Evolutionary conservation across 1,139 yeast species (phyloP).

Genomic region (Protomyces pachydermus): DNA sequence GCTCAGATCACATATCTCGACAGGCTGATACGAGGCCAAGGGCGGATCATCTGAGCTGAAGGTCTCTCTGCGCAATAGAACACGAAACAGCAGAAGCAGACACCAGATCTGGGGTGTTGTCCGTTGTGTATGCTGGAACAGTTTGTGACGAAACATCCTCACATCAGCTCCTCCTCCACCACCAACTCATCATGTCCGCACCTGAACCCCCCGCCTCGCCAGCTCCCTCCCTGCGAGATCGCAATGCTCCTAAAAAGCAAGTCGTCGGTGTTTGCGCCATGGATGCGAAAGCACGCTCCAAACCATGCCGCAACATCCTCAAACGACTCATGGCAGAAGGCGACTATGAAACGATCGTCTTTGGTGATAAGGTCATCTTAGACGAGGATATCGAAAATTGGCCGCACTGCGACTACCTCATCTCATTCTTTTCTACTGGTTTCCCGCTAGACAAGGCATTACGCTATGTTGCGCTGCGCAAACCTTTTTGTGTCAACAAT

Average conservation of each 20-base stretch:
- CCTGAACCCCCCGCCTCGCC: neutral
- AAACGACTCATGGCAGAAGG: constrained; percentile 66
- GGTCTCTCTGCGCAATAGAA: no score
- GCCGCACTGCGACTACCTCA: constrained; percentile 96
- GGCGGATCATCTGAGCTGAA: no score
- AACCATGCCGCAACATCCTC: constrained; percentile 89
- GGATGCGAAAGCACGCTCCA: constrained; percentile 94
- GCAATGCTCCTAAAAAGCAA: constrained; percentile 45
- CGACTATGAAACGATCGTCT: constrained; percentile 89
- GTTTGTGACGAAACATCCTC: no score
- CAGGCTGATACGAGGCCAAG: no score
- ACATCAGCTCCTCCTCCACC: no score
- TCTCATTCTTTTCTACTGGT: constrained; percentile 90
- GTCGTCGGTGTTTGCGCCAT: constrained; percentile 98
- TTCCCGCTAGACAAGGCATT: constrained; percentile 96
- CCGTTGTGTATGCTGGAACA: no score
- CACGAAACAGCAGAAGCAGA: no score
- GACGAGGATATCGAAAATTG: constrained; percentile 90
- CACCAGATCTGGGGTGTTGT: no score
- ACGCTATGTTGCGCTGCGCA: constrained; percentile 77
- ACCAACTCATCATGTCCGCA: neutral
- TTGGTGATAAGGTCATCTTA: constrained; percentile 93
- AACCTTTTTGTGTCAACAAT: constrained; percentile 87
- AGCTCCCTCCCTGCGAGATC: neutral
- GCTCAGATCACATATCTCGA: no score